A percentile compares a stretch with the other conserved stretches of the same genome.
phyloP scores from a whole-genome alignment of 495 filamentous ascomycete genomes.

The Penicillium pancosmium region DNA sequence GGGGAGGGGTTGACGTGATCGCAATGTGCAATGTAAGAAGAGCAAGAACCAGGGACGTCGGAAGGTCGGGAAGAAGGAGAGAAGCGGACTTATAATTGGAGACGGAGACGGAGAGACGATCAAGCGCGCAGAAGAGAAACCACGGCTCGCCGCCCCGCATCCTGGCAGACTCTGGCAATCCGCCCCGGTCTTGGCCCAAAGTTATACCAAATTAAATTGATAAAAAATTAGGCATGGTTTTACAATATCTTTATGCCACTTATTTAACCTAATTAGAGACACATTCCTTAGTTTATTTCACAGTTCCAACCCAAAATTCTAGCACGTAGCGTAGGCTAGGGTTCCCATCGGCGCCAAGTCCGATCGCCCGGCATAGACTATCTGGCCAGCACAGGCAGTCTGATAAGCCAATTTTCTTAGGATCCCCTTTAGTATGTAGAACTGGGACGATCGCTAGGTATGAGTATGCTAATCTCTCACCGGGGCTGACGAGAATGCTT shows the following conservation, averaged over 20 bases:
- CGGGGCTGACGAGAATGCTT: too few species aligned
- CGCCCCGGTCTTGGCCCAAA: too few species aligned
- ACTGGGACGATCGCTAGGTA: neutral
- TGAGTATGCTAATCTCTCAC: too few species aligned
- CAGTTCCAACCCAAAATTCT: neutral
- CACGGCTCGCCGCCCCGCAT: slow-evolving; percentile 25
- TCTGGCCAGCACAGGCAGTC: neutral
- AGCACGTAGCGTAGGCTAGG: neutral
- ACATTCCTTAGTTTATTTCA: too few species aligned
- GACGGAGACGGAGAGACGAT: slow-evolving; percentile 8
- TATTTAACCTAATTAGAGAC: neutral
- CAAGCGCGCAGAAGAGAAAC: slow-evolving; percentile 1
- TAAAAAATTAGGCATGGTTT: too few species aligned
- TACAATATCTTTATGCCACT: neutral
- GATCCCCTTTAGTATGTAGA: neutral
- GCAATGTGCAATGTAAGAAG: neutral
- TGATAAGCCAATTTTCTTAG: neutral
- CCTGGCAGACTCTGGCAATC: slow-evolving; percentile 14
- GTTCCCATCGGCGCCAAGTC: neutral
- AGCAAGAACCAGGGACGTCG: neutral
- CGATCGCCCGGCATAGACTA: slow-evolving; percentile 1
- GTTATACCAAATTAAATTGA: too few species aligned
- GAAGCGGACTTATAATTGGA: slow-evolving; percentile 15
- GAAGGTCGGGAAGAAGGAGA: slow-evolving; percentile 3
- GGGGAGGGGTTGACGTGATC: slow-evolving; percentile 1